A percentile compares a stretch with the other conserved stretches of the same genome.
Conservation (phyloP, 768 basidiomycete species). For the Lactarius vividus region DNA sequence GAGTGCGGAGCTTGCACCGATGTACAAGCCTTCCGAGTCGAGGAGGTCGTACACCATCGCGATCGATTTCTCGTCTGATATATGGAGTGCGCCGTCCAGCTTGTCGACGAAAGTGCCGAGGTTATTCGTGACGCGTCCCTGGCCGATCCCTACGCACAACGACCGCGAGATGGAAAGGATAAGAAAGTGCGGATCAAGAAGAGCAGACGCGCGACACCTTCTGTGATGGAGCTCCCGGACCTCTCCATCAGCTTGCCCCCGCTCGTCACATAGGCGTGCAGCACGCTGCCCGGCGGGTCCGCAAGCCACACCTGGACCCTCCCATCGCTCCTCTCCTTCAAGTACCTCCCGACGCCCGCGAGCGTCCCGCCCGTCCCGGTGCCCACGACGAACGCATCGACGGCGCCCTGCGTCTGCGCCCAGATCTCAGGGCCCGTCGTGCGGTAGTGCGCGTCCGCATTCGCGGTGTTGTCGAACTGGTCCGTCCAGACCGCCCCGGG, state of each 20-base stretch:
- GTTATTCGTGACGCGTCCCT: conserved; percentile 93
- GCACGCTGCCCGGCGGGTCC: conserved; percentile 93
- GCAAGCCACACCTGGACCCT: conserved; percentile 91
- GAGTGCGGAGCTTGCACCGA: conserved; percentile 90
- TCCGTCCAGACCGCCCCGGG: conserved; percentile 93
- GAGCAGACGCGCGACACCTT: conserved; percentile 53
- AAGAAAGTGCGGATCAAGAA: neutral
- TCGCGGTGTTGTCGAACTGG: conserved; percentile 97
- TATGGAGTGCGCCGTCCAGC: conserved; percentile 78
- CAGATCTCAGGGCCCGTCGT: conserved; percentile 97
- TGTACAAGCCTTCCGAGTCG: conserved; percentile 89
- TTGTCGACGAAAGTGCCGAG: conserved; percentile 76
- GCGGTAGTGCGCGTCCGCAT: conserved; percentile 81
- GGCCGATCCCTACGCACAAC: conserved; percentile 75
- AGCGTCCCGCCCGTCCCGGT: conserved; percentile 97
- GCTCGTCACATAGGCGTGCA: conserved; percentile 77
- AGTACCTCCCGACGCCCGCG: conserved; percentile 79
- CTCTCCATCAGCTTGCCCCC: conserved; percentile 78
- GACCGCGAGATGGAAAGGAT: neutral
- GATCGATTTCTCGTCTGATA: conserved; percentile 87
- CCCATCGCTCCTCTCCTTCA: conserved; percentile 79
- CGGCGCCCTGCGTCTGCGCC: conserved; percentile 73
- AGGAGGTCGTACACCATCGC: conserved; percentile 91
- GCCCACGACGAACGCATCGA: conserved; percentile 91
- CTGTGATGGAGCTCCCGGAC: conserved; percentile 85